Base-by-base conservation (phyloP, 257 asterid species). In the Salvia splendens region DNA sequence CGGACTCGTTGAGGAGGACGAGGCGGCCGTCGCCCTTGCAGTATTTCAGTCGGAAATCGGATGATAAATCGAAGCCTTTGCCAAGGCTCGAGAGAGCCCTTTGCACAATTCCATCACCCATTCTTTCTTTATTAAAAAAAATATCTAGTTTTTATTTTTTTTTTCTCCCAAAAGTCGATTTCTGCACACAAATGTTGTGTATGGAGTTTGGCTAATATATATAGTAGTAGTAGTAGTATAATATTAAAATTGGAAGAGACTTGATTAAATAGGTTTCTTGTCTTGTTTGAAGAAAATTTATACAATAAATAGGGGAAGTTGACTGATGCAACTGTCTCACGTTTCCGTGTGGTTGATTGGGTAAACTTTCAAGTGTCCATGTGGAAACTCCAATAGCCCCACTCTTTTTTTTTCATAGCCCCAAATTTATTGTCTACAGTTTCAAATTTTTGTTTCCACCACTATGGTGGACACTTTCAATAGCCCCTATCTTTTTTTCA, bases 11-110 rank as follows among this genome's bases (percentile, higher is more conserved):
- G 4, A 93, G 80, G 55, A 75, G 43, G 61, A 93, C 67, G 35
- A 93, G 81, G 35, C 92, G 77, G 0, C 66, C 60, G 8, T 84
- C 81, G 9, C 96, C 97, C 57, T 93, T 93, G 87, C 97, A 88
- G 77, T 78, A 93, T 24, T 93, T 86, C 67, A 93, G 81, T 0
- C 96, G 85, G 41, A 85, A 88, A 84, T 93, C 96, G 2, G 86
- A 80, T 0, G 95, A 67, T 35, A 90, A 15, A 32, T 93, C 99
- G 62, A 90, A 86, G 0, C 99, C 99, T 79, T 86, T 91, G 15
- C 99, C 99, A 0, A 93, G 92, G 76, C 95, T 82, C 43, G 72
- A 66, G 6, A 93, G 69, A 47, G 96, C 89, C 79, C 65, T 86
- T 54, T 80, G 69, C 47, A 87, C 91, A 43, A 87, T 83, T 41